These are phyloP conservation scores for Daphne laureola DNA, from an alignment of 441 rosid genomes.

Conservation along the genomic window DNA sequence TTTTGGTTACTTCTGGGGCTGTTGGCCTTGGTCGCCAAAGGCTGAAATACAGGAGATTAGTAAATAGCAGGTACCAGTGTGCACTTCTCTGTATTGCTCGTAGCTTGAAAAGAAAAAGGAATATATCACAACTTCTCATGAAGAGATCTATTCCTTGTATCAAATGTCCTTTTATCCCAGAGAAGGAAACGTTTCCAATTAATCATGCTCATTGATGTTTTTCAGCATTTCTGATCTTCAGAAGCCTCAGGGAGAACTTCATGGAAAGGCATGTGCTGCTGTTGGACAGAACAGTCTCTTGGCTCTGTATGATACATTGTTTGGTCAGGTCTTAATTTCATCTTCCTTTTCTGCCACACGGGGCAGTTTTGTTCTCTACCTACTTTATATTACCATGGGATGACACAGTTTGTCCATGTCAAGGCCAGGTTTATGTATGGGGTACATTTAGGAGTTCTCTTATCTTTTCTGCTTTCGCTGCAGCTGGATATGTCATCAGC, in stretches of 20 bases:
- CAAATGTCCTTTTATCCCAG: no score
- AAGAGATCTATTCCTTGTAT: slow-evolving; percentile 1
- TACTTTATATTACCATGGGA: slow-evolving; percentile 4
- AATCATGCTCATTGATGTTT: slow-evolving; percentile 5
- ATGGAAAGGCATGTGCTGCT: slow-evolving; percentile 99
- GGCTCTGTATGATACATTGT: slow-evolving; percentile 89
- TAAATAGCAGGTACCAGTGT: slow-evolving; percentile 78
- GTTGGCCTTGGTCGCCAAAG: slow-evolving; percentile 98
- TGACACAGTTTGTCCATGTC: not conserved
- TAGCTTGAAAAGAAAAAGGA: not conserved
- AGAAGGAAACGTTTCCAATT: not conserved
- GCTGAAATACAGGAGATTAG: slow-evolving; percentile 73
- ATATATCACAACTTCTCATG: not conserved
- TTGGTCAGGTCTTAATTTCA: slow-evolving; percentile 54
- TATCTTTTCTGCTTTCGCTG: slow-evolving; percentile 18
- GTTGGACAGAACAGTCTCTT: slow-evolving; percentile 96
- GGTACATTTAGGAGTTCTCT: not conserved
- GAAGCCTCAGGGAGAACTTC: slow-evolving; percentile 81
- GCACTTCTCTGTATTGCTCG: not conserved
- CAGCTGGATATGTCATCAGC: slow-evolving; percentile 96
- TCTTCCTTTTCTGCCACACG: slow-evolving; percentile 2
- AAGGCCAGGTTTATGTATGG: no score
- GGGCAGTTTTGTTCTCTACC: not conserved
- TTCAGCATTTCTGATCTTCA: slow-evolving; percentile 93
- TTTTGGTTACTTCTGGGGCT: slow-evolving; percentile 94